Base-by-base conservation (phyloP, 106 monocot genomes). In the Xerophyta viscosa region DNA sequence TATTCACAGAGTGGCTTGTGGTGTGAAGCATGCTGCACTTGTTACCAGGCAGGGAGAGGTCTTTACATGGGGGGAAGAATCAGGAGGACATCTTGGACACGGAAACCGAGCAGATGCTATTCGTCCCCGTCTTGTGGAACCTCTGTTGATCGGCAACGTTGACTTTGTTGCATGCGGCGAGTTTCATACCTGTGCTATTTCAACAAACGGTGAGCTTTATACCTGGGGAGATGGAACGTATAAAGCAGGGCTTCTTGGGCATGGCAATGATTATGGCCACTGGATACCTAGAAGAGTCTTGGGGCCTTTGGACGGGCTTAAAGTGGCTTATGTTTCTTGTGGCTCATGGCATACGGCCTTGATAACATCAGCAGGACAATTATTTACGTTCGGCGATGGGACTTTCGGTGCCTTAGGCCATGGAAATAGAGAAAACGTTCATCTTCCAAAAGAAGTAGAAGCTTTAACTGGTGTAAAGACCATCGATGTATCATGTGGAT, bases 11-110 rank as follows among this genome's bases (percentile, higher is more conserved):
- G 71, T 93, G 12, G 71, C 87, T 3, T 93, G 93, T 67, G 93
- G 93, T 12, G 80, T 84, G 48, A 77, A 74, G 49, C 93, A 93
- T 64, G 80, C 84, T 57, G 93, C 80, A 8, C 46, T 93, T 21
- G 77, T 93, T 50, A 88, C 93, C 8, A 71, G 75, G 46, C 83
- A 88, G 29, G 74, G 84, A 52, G 93, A 93, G 44, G 21, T 84
- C 44, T 93, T 93, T 48, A 81, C 93, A 37, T 93, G 92, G 92
- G 92, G 92, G 47, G 92, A 87, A 76, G 92, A 93, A 74, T 80
- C 74, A 36, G 83, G 92, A 51, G 92, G 92, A 13, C 70, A 83
- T 13, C 77, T 93, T 54, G 92, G 92, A 17, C 92, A 87, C 74
- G 87, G 93, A 27, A 63, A 74, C 60, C 60, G 66, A 13, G 68